Evolutionary conservation across 805 yeast genomes (phyloP), one percentile per base, ranked within the genome.

Genomic region (Brettanomyces custersianus): DNA sequence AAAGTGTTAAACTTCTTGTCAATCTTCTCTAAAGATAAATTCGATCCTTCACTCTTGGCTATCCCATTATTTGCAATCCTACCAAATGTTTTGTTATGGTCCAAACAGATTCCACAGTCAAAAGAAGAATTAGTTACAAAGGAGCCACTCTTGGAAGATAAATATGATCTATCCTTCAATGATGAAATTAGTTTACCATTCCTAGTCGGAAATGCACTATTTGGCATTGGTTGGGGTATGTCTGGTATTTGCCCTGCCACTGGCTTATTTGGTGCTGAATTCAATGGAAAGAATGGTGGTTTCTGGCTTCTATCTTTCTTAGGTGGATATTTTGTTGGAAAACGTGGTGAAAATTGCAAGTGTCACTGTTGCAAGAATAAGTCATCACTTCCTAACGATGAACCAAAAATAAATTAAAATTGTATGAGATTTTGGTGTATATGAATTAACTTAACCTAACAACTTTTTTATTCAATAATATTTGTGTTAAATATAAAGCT

Each of bases 221-320:
- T 72, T 43, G 77, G 77, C 8, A 11, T 63, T 7, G 77, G 77
- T 0, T 72, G 77, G 77, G 77, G 73, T 1, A 23, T 67, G 3
- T 45, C 62, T 1, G 77, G 77, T 1, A 51, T 69, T 4, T 72
- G 77, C 45, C 77, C 77, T 0, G 77, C 74, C 4, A 75, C 77
- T 12, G 77, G 68, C 0, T 37, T 68, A 1, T 26, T 65, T 1
- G 47, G 59, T 9, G 29, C 51, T 15, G 39, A 54, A 8, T 41
- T 55, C 20, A 52, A 55, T 34, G 52, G 49, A 2, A 4, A 20
- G 2, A 34, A 36, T 19, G 59, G 59, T 13, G 11, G 51, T 7
- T 18, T 37, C 4, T 59, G 68, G 68, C 5, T 47, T 6, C 23
- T 19, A 2, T 40, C 52, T 1, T 52, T 63, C 34, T 34, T 54